Evolutionary conservation across 352 stramenopile species (phyloP), one percentile per base, ranked within the genome.

Genomic region (Phytophthora hybrid): DNA sequence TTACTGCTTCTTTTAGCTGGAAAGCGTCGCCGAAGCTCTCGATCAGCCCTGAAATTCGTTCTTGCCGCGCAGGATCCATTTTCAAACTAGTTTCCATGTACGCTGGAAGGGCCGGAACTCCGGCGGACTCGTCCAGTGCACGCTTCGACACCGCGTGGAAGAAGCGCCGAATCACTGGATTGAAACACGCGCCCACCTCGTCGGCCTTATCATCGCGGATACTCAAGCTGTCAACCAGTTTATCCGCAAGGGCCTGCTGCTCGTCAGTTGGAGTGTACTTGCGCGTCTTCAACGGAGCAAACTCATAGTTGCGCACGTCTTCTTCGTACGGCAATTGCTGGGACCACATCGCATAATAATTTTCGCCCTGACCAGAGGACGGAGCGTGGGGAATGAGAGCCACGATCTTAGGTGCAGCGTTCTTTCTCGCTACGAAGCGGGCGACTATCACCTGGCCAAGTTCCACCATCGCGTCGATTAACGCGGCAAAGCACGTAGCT

Each of bases 311-410:
- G 8, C 89, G 83, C 39, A 95, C 13, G 46, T 96, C 89, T 79
- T 96, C 89, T 67, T 93, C 88, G 54, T 86, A 95, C 39, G 89
- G 88, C 54, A 96, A 63, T 63, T 93, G 85, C 29, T 94, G 86
- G 7, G 79, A 77, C 88, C 83, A 96, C 41, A 96, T 75, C 21
- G 83, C 87, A 34, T 92, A 90, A 59, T 85, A 96, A 32, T 85
- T 81, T 60, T 90, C 77, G 10, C 21, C 58, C 19, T 70, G 60
- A 11, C 49, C 32, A 32, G 51, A 52, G 4, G 55, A 82, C 11
- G 83, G 85, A 0, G 69, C 31, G 39, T 91, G 77, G 4, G 89
- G 89, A 49, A 96, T 87, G 37, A 96, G 59, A 14, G 85, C 87
- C 29, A 96, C 69, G 34, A 96, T 87, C 69, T 93, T 94, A 1